These are phyloP conservation scores for Penicillium lividum DNA, from an alignment of 495 filamentous ascomycete species.

Conservation along the genomic window DNA sequence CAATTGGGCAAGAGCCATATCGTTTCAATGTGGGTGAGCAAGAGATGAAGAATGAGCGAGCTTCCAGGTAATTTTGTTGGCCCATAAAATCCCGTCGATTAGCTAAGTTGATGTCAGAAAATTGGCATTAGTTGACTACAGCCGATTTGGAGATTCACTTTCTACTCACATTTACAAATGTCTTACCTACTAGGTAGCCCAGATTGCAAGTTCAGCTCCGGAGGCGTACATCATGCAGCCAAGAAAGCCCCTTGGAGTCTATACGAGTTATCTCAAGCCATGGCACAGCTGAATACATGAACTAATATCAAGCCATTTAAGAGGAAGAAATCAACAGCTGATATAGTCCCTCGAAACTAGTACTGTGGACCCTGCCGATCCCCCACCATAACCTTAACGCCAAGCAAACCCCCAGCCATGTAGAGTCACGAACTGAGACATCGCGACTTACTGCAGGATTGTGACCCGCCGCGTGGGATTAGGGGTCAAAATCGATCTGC, in stretches of 20 bases:
- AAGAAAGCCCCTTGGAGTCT: neutral
- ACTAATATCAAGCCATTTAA: neutral
- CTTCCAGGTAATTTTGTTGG: no score
- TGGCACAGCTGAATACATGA: neutral
- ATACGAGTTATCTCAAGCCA: neutral
- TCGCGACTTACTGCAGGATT: conserved; percentile 13
- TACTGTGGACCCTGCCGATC: conserved; percentile 13
- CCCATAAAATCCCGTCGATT: no score
- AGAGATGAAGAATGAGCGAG: no score
- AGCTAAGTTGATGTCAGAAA: no score
- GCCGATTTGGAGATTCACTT: no score
- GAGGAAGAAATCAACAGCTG: neutral
- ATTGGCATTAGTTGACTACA: no score
- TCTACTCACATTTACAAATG: neutral
- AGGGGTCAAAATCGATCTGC: conserved; percentile 6
- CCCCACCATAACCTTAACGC: conserved; percentile 15
- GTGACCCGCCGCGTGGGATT: conserved; percentile 13
- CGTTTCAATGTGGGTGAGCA: no score
- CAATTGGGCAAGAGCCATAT: no score
- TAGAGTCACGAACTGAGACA: conserved; percentile 27
- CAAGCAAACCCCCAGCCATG: conserved; percentile 19
- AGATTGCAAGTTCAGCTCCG: neutral
- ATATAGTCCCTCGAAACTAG: neutral
- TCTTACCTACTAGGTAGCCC: neutral
- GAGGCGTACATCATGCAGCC: neutral